Evolutionary conservation across 164 flowering plant species (phyloP).

Genomic region (Dillenia suffruticosa): DNA sequence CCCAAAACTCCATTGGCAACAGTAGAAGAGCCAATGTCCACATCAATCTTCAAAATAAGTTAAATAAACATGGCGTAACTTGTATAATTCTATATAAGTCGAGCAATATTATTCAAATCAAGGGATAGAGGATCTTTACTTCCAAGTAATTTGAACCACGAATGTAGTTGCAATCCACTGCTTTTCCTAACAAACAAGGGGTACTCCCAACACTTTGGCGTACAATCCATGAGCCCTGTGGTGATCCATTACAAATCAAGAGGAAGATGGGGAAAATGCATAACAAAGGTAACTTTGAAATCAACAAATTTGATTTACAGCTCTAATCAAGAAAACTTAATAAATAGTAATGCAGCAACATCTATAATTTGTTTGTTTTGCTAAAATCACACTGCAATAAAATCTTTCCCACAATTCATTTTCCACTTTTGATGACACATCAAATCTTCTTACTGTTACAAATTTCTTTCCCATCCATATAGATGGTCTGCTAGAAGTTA

Average conservation of each 20-base stretch:
- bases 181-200: slow-evolving; percentile 94
- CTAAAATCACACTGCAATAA: no score
- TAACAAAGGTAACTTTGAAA: neutral
- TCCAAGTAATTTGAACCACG: slow-evolving; percentile 88
- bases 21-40: slow-evolving; percentile 97
- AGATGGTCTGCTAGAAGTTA: no score
- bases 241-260: no score
- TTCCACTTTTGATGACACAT: no score
- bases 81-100: neutral
- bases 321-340: no score
- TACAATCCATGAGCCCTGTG: slow-evolving; percentile 98
- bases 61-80: neutral
- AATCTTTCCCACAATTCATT: no score
- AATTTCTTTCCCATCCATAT: no score
- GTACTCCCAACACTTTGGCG: slow-evolving; percentile 99
- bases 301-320: no score
- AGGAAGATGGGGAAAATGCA: neutral
- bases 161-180: slow-evolving; percentile 96
- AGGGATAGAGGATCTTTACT: slow-evolving; percentile 33
- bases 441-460: no score
- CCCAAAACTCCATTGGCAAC: slow-evolving; percentile 99
- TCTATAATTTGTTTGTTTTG: no score
- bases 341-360: no score
- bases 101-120: neutral
- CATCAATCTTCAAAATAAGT: slow-evolving; percentile 70